phyloP scores from a whole-genome alignment of 441 rosid species.

The Corymbia calophylla region DNA sequence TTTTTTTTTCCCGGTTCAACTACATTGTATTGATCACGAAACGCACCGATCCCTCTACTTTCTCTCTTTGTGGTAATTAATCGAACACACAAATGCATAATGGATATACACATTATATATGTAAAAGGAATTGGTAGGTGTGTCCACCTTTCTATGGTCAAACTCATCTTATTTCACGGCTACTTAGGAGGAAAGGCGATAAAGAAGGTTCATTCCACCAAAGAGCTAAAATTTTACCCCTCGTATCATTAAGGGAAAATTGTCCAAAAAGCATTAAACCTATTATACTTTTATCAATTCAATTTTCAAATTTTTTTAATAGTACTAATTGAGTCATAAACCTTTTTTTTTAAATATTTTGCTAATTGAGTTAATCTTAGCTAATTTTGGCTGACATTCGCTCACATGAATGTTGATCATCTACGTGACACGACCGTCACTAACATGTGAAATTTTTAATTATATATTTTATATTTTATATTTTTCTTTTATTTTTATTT shows the following conservation, averaged over 20 bases:
- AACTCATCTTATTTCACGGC: background rate
- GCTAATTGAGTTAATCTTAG: rapidly evolving
- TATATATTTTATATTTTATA: too few species aligned
- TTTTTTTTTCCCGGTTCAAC: background rate
- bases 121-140: background rate
- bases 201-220: background rate
- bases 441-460: too few species aligned
- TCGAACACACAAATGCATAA: background rate
- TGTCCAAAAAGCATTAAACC: background rate
- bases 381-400: too few species aligned
- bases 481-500: too few species aligned
- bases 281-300: rapidly evolving
- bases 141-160: background rate
- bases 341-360: too few species aligned
- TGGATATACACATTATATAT: background rate
- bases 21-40: background rate
- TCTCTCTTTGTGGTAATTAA: background rate
- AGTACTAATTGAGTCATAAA: background rate
- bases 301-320: rapidly evolving
- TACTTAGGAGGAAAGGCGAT: background rate
- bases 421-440: too few species aligned
- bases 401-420: too few species aligned
- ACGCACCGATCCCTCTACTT: background rate
- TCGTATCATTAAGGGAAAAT: too few species aligned
- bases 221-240: background rate